These are phyloP conservation scores for Massarina eburnea DNA, from an alignment of 2,329 filamentous ascomycete species.

Conservation along the genomic window DNA sequence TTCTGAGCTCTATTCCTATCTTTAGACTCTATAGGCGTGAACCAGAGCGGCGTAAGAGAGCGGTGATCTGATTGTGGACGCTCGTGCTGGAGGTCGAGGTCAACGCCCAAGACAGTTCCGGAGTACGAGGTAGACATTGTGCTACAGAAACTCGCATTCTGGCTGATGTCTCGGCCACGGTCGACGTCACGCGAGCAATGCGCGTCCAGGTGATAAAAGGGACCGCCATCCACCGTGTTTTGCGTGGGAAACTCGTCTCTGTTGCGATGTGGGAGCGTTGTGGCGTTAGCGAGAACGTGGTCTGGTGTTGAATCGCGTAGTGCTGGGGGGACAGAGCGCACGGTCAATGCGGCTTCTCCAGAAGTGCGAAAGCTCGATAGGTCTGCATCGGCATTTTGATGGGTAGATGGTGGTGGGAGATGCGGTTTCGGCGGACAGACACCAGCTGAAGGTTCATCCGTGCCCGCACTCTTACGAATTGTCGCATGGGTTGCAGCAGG, in stretches of 20 bases:
- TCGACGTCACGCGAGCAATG: constrained; percentile 22
- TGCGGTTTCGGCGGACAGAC: constrained; percentile 3
- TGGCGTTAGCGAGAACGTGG: constrained; percentile 12
- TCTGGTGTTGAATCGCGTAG: constrained; percentile 22
- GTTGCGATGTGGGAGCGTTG: constrained; percentile 15
- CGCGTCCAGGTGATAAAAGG: constrained; percentile 18
- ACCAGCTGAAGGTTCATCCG: constrained; percentile 10
- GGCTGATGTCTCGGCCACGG: constrained; percentile 19
- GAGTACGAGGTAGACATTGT: constrained; percentile 39
- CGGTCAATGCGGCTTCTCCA: constrained; percentile 14
- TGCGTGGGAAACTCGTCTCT: constrained; percentile 23
- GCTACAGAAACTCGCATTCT: constrained; percentile 37
- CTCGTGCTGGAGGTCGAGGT: constrained; percentile 35
- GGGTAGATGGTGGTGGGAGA: constrained; percentile 1
- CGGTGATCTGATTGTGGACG: constrained; percentile 11
- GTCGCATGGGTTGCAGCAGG: constrained; percentile 12
- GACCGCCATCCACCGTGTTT: constrained; percentile 26
- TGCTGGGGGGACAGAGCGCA: constrained; percentile 19
- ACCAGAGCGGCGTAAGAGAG: constrained; percentile 25
- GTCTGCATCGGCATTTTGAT: constrained; percentile 8
- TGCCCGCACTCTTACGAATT: constrained; percentile 12
- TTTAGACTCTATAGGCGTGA: constrained; percentile 15
- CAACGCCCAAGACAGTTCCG: constrained; percentile 37
- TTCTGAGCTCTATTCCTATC: neutral
- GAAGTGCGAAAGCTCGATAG: constrained; percentile 12